Evolutionary conservation across 441 rosid species (phyloP), one percentile per base, ranked within the genome.

Genomic region (Geranium incanum): DNA sequence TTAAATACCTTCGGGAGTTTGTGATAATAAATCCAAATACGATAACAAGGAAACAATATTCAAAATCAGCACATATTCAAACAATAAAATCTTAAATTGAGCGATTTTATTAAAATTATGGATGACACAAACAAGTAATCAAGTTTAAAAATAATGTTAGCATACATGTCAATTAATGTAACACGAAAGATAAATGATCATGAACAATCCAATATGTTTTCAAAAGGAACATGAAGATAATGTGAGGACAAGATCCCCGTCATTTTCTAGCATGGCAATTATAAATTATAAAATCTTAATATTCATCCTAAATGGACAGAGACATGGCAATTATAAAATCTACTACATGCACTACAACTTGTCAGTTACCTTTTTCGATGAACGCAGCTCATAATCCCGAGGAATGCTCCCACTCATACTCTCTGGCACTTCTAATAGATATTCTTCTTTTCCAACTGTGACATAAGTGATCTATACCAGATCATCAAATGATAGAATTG

Each of bases 341-440:
- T 73, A 28, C 68, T 59, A 68, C 38, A 50, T 43, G 76, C 28
- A 2, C 60, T 15, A 12, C 19, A 3, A 39, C 45, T 28, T 39
- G 66, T 11, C n/a, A 41, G 52, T 68, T 78, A 93, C 99, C 93
- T 92, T 95, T 84, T 86, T 95, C 62, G 99, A 95, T 76, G 99
- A 92, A 69, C 96, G 90, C 74, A 91, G 72, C 82, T 95, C 99
- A 78, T 92, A 95, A 78, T 88, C 93, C 38, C 68, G 86, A 78
- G 99, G 95, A 83, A 95, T 81, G 76, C 77, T 86, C 68, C 87
- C 88, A 13, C 84, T 79, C 82, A 92, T 77, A 77, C 85, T 85
- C 75, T 93, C 98, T 36, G 95, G 91, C 76, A 95, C 88, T 85
- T 95, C 98, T 82, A 91, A 81, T 41, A 95, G 84, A 78, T 92